phyloP scores from a whole-genome alignment of 2,329 filamentous ascomycete species.

The Metarhizium sp. region DNA sequence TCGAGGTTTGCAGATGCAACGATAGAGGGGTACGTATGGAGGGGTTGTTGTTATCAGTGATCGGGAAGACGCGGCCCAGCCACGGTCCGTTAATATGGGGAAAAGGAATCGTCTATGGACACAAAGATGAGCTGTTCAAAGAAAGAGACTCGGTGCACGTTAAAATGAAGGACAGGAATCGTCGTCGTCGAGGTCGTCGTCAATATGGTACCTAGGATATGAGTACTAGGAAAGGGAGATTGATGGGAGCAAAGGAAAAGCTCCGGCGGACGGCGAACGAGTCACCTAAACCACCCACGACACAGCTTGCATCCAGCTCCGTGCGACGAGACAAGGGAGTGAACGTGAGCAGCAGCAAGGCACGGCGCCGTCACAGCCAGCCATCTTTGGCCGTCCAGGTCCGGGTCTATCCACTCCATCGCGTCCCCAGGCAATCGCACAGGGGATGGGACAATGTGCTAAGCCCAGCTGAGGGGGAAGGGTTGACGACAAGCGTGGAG shows the following conservation, averaged over 20 bases:
- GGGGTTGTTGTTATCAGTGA: constrained; percentile 6
- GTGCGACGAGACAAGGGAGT: background rate
- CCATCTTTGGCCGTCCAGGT: background rate
- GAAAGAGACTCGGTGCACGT: background rate
- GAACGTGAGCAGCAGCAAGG: background rate
- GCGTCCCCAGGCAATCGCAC: background rate
- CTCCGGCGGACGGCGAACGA: constrained; percentile 3
- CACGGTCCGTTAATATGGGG: background rate
- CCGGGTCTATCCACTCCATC: background rate
- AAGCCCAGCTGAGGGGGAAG: constrained; percentile 4
- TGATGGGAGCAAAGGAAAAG: constrained; percentile 1
- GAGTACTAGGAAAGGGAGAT: background rate
- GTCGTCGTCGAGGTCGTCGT: constrained; percentile 4
- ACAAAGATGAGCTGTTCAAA: background rate
- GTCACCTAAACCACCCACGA: background rate
- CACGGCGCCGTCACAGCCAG: background rate
- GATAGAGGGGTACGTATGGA: constrained; percentile 7
- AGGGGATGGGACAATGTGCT: constrained; percentile 1
- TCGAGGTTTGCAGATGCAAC: constrained; percentile 1
- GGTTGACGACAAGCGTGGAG: background rate
- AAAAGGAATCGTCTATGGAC: background rate
- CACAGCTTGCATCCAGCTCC: background rate
- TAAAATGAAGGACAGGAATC: background rate
- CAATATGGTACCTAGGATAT: background rate
- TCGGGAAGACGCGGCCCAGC: constrained; percentile 1